A percentile compares a stretch with the other conserved stretches of the same genome.
phyloP scores from a whole-genome alignment of 306 rosid genomes.

The Leucaena leucocephala region DNA sequence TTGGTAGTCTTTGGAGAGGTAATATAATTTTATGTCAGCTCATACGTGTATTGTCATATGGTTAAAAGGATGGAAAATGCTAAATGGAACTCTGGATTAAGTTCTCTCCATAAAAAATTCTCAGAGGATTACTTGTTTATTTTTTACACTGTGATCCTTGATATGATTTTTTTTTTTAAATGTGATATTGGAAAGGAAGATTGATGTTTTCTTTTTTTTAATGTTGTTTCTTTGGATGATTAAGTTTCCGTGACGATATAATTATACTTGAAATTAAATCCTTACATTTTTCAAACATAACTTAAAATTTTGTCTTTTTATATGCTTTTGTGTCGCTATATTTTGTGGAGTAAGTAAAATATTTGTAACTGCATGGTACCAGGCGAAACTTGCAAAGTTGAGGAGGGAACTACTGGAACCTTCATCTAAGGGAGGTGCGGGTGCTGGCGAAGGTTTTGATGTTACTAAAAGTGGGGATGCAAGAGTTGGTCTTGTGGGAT shows the following conservation, averaged over 20 bases:
- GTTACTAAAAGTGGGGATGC: slow-evolving; percentile 99
- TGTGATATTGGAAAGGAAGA: slow-evolving; percentile 22
- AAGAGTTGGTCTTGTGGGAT: slow-evolving; percentile 98
- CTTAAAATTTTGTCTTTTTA: slow-evolving; percentile 2
- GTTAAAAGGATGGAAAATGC: slow-evolving; percentile 18
- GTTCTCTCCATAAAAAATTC: slow-evolving; percentile 1
- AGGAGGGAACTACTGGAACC: slow-evolving; percentile 93
- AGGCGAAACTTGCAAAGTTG: slow-evolving; percentile 98
- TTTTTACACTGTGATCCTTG: slow-evolving; percentile 11
- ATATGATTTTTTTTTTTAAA: not conserved
- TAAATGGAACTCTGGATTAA: not conserved
- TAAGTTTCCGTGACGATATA: slow-evolving; percentile 7
- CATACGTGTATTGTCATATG: not conserved
- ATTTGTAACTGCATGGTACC: slow-evolving; percentile 32
- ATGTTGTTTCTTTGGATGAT: slow-evolving; percentile 6
- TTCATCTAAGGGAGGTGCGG: slow-evolving; percentile 85
- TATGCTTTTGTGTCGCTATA: not conserved
- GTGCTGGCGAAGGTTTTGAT: slow-evolving; percentile 99
- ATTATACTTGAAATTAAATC: slow-evolving; percentile 5
- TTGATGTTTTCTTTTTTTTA: slow-evolving; percentile 2
- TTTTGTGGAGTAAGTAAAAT: slow-evolving; percentile 32
- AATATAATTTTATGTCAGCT: not conserved
- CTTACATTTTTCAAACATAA: not conserved
- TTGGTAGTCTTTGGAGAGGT: not conserved
- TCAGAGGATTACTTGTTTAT: slow-evolving; percentile 7